Conservation (phyloP, 116 monocot genomes). For the Thalassia testudinum region DNA sequence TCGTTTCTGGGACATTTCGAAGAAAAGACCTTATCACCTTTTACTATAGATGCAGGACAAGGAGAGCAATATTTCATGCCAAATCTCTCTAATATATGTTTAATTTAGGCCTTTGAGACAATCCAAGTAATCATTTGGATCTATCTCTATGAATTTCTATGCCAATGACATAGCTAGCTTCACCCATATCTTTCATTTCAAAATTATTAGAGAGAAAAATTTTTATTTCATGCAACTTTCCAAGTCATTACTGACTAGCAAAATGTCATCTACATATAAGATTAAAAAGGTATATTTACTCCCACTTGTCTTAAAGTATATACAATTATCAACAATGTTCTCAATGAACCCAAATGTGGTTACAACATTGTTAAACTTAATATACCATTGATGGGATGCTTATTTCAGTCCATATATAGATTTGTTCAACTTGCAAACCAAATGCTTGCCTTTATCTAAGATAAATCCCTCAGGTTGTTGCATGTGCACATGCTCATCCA, state of each 20-base stretch:
- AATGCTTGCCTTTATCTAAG: not conserved
- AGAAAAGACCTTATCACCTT: not conserved
- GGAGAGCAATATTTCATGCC: conserved; percentile 1
- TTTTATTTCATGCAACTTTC: not conserved
- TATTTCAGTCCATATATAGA: conserved; percentile 7
- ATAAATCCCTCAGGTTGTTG: conserved; percentile 4
- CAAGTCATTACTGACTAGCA: not conserved
- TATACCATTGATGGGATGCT: not conserved
- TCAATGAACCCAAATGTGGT: not conserved
- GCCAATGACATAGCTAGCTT: conserved; percentile 1
- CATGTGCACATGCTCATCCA: conserved; percentile 5
- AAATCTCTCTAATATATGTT: conserved; percentile 3
- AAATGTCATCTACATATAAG: conserved; percentile 3
- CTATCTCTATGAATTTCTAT: conserved; percentile 7
- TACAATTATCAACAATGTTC: conserved; percentile 9
- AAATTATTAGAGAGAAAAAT: not conserved
- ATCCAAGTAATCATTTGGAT: not conserved
- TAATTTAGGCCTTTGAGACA: not conserved
- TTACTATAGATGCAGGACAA: not conserved
- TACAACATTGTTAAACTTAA: conserved; percentile 4
- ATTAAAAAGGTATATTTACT: conserved; percentile 1
- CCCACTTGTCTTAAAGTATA: conserved; percentile 1
- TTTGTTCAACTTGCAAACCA: conserved; percentile 4
- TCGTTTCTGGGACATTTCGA: not conserved
- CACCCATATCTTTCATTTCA: conserved; percentile 1